Evolutionary conservation across 108 stramenopile genomes (phyloP), one percentile per base, ranked within the genome.

Genomic region (Skeletonema menzelii): DNA sequence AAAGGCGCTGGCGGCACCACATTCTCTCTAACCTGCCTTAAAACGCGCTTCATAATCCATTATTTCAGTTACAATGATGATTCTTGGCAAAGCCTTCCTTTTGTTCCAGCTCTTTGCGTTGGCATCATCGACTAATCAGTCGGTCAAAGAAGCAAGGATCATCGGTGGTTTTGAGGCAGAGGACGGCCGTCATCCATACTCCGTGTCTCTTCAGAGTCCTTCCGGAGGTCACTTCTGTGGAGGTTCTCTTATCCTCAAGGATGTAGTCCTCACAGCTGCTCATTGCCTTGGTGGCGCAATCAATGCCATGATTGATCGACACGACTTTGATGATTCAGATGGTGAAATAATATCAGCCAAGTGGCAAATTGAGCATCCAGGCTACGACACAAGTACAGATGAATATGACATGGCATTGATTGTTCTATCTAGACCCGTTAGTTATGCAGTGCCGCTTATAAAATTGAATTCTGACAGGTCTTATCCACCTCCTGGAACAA

Each of bases 281-380:
- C 73, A 74, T 47, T 74, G 73, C 20, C 49, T 56, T 19, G 59
- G 79, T 38, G 69, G 67, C n/a, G 12, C 28, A 3, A 69, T 69
- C 63, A 35, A 73, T 27, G 59, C 76, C 30, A 63, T 67, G 8
- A 72, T 77, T 14, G 70, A 70, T 10, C 63, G 64, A 5, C 56
- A 67, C 67, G 37, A 68, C 62, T 59, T 76, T 13, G 32, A 28
- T 32, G 47, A 58, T 6, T 28, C 47, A 14, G 46, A 26, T 38
- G 75, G 75, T 37, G 67, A 76, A 61, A 46, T 67, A 5, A 68
- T 76, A 4, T 24, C 61, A n/a, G 56, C 59, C 22, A 26, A 42
- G 27, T 17, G 8, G 11, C 60, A 76, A 56, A 24, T 60, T 35
- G 27, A 34, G 59, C 59, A 60, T 35, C 59, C 59, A 19, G 28